These are phyloP conservation scores for Coemansia sp. DNA, from an alignment of 192 early-diverging fungal species.

Conservation along the genomic window DNA sequence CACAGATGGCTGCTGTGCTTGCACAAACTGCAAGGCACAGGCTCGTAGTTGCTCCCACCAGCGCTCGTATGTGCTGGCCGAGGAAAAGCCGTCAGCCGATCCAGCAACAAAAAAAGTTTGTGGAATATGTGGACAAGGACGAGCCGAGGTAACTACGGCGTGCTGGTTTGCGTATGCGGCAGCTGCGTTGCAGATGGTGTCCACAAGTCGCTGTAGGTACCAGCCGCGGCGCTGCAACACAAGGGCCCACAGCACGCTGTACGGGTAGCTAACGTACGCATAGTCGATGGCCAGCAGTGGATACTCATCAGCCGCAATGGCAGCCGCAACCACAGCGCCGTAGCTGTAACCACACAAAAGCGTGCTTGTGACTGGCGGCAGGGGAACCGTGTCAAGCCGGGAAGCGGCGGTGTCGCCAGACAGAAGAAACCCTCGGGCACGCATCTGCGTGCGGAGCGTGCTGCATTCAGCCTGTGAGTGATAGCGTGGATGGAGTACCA, in stretches of 20 bases:
- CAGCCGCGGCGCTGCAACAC: conserved; percentile 35
- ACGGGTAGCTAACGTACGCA: conserved; percentile 48
- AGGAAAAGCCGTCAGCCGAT: conserved; percentile 43
- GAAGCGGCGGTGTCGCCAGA: conserved; percentile 16
- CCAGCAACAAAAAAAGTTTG: conserved; percentile 44
- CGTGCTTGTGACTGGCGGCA: conserved; percentile 29
- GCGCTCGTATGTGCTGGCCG: conserved; percentile 23
- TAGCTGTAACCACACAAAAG: conserved; percentile 56
- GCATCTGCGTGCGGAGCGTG: conserved; percentile 35
- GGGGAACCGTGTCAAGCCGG: conserved; percentile 26
- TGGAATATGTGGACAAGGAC: conserved; percentile 9
- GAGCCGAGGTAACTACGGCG: not conserved
- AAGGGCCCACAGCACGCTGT: conserved; percentile 50
- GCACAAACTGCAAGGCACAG: conserved; percentile 16
- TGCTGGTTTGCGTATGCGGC: conserved; percentile 12
- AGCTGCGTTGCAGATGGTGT: conserved; percentile 23
- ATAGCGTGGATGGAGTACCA: conserved; percentile 31
- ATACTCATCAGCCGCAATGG: conserved; percentile 33
- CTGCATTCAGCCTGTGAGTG: conserved; percentile 28
- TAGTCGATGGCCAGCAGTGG: conserved; percentile 44
- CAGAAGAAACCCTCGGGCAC: conserved; percentile 31
- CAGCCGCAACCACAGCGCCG: conserved; percentile 38
- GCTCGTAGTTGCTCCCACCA: conserved; percentile 45
- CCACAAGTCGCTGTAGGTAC: conserved; percentile 38
- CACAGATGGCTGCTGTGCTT: conserved; percentile 2